These are phyloP conservation scores for Quercus engelmannii DNA, from an alignment of 306 rosid species.

Conservation along the genomic window DNA sequence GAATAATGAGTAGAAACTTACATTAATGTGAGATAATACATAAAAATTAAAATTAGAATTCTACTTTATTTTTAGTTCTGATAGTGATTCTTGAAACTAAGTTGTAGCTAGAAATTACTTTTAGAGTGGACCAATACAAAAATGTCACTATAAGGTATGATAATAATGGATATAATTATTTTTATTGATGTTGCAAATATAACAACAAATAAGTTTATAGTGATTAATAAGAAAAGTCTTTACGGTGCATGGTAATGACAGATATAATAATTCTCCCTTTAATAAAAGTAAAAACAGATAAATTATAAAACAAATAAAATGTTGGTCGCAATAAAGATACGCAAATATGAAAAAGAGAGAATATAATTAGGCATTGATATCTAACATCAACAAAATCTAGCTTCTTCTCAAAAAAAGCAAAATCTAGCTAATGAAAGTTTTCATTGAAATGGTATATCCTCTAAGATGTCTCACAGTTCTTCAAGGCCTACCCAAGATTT, in stretches of 20 bases:
- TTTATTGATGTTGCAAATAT: not conserved
- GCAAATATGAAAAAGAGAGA: too few species aligned
- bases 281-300: too few species aligned
- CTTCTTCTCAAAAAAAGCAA: too few species aligned
- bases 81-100: not conserved
- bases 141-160: not conserved
- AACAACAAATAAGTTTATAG: not conserved
- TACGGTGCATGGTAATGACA: not conserved
- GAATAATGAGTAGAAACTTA: conserved; percentile 12
- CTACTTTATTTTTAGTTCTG: conserved; percentile 19
- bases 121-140: not conserved
- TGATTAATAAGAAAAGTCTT: not conserved
- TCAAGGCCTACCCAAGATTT: too few species aligned
- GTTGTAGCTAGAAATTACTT: not conserved
- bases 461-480: too few species aligned
- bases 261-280: not conserved
- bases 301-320: too few species aligned
- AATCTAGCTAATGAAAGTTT: too few species aligned
- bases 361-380: too few species aligned
- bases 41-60: not conserved
- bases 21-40: not conserved
- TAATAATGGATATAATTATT: not conserved
- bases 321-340: too few species aligned
- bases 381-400: too few species aligned
- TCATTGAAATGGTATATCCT: too few species aligned